A percentile compares a stretch with the other conserved stretches of the same genome.
phyloP scores from a whole-genome alignment of 2,329 filamentous ascomycete genomes.

The Coniochaeta sp. region DNA sequence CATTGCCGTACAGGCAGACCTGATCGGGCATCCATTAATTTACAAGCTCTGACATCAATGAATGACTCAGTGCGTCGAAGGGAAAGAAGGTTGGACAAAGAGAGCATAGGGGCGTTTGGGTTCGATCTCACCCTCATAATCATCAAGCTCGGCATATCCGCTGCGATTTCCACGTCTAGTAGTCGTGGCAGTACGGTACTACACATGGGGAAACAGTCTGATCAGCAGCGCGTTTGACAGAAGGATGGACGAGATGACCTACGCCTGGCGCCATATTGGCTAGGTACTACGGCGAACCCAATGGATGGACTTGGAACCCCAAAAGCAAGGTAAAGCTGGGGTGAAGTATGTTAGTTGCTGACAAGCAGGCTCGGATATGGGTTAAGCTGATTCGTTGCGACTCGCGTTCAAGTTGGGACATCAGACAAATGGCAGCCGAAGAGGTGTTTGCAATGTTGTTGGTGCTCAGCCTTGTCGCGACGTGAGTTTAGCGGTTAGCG shows the following conservation, averaged over 20 bases:
- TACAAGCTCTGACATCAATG: not conserved
- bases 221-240: not conserved
- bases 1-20: slow-evolving; percentile 88
- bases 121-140: slow-evolving; percentile 45
- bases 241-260: not conserved
- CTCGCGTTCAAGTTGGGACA: too few species aligned
- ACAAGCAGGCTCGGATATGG: too few species aligned
- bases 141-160: slow-evolving; percentile 53
- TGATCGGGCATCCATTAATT: slow-evolving; percentile 28
- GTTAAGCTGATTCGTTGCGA: too few species aligned
- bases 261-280: slow-evolving; percentile 3
- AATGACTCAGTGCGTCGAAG: not conserved
- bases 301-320: not conserved
- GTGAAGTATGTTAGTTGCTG: too few species aligned
- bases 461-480: not conserved
- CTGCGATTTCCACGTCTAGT: slow-evolving; percentile 51
- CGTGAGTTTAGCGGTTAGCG: not conserved
- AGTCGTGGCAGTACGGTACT: slow-evolving; percentile 25
- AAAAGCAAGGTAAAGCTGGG: not conserved
- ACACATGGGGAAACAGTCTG: too few species aligned
- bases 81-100: too few species aligned
- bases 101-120: too few species aligned
- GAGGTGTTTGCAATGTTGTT: not conserved
- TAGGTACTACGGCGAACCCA: not conserved
- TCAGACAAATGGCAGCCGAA: not conserved